These are phyloP conservation scores for Vicia faba DNA, from an alignment of 306 rosid genomes.

Conservation along the genomic window DNA sequence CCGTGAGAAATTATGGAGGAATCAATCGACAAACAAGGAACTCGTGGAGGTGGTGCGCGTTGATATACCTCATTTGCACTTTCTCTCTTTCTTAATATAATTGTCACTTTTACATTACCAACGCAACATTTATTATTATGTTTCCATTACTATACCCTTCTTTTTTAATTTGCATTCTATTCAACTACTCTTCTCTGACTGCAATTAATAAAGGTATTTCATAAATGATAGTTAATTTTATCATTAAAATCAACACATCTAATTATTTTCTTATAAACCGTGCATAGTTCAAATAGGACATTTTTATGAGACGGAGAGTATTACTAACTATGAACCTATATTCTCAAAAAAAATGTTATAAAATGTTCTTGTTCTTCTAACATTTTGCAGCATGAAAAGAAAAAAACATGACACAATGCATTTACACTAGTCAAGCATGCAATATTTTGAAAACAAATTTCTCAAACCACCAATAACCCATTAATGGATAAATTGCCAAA, in stretches of 20 bases:
- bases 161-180: no score
- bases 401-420: background rate
- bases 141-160: no score
- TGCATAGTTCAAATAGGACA: background rate
- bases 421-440: conserved; percentile 30
- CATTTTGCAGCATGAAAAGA: conserved; percentile 34
- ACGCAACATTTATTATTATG: no score
- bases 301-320: background rate
- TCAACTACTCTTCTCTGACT: no score
- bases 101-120: no score
- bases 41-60: no score
- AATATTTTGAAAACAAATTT: conserved; percentile 32
- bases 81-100: no score
- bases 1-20: no score
- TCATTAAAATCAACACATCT: background rate
- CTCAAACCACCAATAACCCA: conserved; percentile 31
- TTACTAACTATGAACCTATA: background rate
- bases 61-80: no score
- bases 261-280: background rate
- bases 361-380: conserved; percentile 4
- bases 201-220: no score
- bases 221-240: no score
- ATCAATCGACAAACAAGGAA: no score
- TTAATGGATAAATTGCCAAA: conserved; percentile 45
- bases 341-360: conserved; percentile 7